Evolutionary conservation across 495 filamentous ascomycete species (phyloP).

Genomic region (Aspergillus affinis): DNA sequence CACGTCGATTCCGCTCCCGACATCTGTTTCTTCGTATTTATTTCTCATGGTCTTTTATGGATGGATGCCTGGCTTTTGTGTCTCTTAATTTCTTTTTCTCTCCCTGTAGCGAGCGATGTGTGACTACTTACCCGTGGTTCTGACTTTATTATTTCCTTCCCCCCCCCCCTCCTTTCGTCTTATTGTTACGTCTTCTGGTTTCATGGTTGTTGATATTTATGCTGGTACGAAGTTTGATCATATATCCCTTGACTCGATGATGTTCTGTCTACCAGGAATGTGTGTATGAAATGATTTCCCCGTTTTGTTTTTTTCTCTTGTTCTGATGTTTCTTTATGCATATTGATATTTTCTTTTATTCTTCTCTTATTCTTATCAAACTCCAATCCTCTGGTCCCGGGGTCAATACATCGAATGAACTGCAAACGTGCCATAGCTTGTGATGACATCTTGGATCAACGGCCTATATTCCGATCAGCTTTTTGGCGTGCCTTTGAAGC

Average conservation of each 20-base stretch:
- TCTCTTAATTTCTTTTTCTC: conserved; percentile 9
- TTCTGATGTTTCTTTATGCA: conserved; percentile 16
- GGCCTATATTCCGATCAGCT: background rate
- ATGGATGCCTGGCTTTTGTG: conserved; percentile 27
- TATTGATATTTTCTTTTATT: conserved; percentile 4
- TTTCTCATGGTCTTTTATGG: conserved; percentile 30
- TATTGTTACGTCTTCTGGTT: conserved; percentile 19
- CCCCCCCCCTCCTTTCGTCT: conserved; percentile 26
- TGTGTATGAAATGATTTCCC: conserved; percentile 30
- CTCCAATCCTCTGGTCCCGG: conserved; percentile 20
- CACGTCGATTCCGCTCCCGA: conserved; percentile 14
- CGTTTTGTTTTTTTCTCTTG: conserved; percentile 23
- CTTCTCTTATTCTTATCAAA: conserved; percentile 13
- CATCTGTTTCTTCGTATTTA: conserved; percentile 29
- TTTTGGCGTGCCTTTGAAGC: background rate
- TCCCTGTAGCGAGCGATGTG: conserved; percentile 42
- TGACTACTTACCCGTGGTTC: conserved; percentile 21
- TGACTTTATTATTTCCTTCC: conserved; percentile 13
- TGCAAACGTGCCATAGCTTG: background rate
- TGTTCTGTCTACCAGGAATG: conserved; percentile 26
- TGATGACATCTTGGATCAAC: no score
- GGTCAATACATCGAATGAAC: background rate
- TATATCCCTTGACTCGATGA: conserved; percentile 17
- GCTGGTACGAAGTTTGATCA: conserved; percentile 35
- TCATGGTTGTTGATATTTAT: conserved; percentile 16